These are phyloP conservation scores for Schizosaccharomyces octosporus DNA, from an alignment of 805 yeast genomes.

Conservation along the genomic window DNA sequence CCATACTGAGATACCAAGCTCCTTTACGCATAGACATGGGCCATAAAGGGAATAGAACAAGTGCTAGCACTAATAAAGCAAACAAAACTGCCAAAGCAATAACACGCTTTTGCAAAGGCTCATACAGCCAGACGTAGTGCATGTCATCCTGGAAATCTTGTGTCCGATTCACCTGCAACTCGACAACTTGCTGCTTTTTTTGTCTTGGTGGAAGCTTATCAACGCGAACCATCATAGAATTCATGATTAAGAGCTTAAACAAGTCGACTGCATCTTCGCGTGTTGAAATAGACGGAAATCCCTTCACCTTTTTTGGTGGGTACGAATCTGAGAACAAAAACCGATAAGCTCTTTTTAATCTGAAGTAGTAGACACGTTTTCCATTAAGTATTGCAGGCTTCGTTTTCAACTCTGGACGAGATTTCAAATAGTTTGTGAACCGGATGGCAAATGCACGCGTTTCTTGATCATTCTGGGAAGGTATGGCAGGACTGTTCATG, in stretches of 20 bases:
- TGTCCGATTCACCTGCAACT: background rate
- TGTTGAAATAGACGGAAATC: background rate
- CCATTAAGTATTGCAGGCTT: slow-evolving; percentile 23
- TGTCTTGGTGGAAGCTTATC: slow-evolving; percentile 1
- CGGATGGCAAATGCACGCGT: background rate
- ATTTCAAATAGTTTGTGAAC: background rate
- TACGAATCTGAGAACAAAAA: background rate
- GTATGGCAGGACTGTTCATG: background rate
- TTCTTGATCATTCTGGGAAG: background rate
- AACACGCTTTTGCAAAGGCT: slow-evolving; percentile 43
- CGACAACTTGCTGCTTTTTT: background rate
- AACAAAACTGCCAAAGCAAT: slow-evolving; percentile 39
- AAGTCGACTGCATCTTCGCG: background rate
- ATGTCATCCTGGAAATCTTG: slow-evolving; percentile 18
- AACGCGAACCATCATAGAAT: background rate
- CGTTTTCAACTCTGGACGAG: background rate
- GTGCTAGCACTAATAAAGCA: slow-evolving; percentile 33
- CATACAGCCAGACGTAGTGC: slow-evolving; percentile 68
- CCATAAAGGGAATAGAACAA: slow-evolving; percentile 82
- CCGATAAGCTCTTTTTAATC: background rate
- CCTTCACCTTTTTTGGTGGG: background rate
- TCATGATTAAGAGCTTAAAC: background rate
- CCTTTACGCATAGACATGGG: slow-evolving; percentile 70
- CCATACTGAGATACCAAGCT: slow-evolving; percentile 75
- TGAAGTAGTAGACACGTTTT: slow-evolving; percentile 17